Percentiles rank a stretch among this genome's conserved stretches.
Conservation (phyloP, 768 basidiomycete genomes). For the Steccherinum ochraceum region DNA sequence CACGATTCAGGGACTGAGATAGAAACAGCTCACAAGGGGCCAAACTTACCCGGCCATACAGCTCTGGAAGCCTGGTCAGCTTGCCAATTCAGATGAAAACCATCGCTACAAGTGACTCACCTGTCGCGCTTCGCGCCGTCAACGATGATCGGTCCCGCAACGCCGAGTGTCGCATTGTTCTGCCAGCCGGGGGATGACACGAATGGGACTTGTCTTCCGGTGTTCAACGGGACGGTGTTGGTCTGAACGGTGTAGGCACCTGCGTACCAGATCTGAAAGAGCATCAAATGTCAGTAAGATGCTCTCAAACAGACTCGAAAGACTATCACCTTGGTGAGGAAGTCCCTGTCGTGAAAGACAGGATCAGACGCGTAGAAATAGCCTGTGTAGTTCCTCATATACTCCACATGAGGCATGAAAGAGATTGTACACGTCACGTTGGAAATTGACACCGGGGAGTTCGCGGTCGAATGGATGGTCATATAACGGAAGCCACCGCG, state of each 20-base stretch:
- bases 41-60: constrained; percentile 46
- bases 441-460: constrained; percentile 32
- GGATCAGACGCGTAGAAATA: constrained; percentile 47
- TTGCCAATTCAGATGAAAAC: neutral
- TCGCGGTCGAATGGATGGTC: constrained; percentile 35
- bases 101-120: too few species aligned
- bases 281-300: neutral
- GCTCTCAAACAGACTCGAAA: neutral
- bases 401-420: constrained; percentile 46
- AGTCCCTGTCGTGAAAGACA: constrained; percentile 36
- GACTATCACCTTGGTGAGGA: constrained; percentile 38
- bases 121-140: constrained; percentile 58
- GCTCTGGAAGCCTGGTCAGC: constrained; percentile 25
- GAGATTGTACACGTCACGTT: constrained; percentile 46
- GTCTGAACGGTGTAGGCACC: constrained; percentile 60
- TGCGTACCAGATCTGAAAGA: constrained; percentile 42
- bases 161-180: constrained; percentile 48
- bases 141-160: constrained; percentile 55
- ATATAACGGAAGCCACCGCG: constrained; percentile 51
- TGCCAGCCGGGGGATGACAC: constrained; percentile 35
- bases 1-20: neutral
- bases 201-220: constrained; percentile 41
- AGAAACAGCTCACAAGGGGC: neutral
- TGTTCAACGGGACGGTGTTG: constrained; percentile 44
- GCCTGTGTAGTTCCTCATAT: constrained; percentile 43